These are phyloP conservation scores for Paraphaeosphaeria minitans DNA, from an alignment of 2,329 filamentous ascomycete genomes.

Conservation along the genomic window DNA sequence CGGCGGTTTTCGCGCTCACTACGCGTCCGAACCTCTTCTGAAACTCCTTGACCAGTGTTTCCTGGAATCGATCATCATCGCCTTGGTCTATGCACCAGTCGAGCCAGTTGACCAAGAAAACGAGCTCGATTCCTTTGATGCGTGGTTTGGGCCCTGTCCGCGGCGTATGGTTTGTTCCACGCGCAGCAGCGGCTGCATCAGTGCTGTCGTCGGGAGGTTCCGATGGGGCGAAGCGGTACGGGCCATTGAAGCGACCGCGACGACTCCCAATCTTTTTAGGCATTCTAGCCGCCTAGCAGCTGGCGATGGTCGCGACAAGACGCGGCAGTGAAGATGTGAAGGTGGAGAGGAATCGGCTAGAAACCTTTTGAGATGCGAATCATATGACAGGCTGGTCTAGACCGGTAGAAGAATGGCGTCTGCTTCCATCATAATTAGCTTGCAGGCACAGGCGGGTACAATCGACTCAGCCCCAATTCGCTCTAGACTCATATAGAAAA, in stretches of 20 bases:
- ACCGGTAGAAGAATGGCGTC: not conserved
- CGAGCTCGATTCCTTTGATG: slow-evolving; percentile 4
- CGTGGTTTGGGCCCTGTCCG: slow-evolving; percentile 5
- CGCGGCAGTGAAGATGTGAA: not conserved
- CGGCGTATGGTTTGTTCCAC: not conserved
- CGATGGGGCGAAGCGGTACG: slow-evolving; percentile 7
- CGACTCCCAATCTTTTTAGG: slow-evolving; percentile 2
- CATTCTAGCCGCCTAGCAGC: slow-evolving; percentile 10
- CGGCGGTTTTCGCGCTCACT: slow-evolving; percentile 6
- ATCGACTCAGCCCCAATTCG: not conserved
- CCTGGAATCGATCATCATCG: slow-evolving; percentile 6
- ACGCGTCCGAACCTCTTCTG: slow-evolving; percentile 5
- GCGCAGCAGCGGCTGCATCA: not conserved
- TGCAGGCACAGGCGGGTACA: slow-evolving; percentile 1
- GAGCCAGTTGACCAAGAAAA: slow-evolving; percentile 7
- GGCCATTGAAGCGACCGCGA: slow-evolving; percentile 6
- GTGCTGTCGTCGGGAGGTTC: not conserved
- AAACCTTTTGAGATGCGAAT: slow-evolving; percentile 1
- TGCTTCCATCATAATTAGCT: slow-evolving; percentile 4
- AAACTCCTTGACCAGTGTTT: slow-evolving; percentile 7
- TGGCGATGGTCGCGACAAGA: not conserved
- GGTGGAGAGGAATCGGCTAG: slow-evolving; percentile 1
- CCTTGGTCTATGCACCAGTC: not conserved
- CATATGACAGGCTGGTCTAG: slow-evolving; percentile 4
- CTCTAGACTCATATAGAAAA: not conserved